Evolutionary conservation across 164 flowering plant genomes (phyloP), one percentile per base, ranked within the genome.

Genomic region (Piper betle): DNA sequence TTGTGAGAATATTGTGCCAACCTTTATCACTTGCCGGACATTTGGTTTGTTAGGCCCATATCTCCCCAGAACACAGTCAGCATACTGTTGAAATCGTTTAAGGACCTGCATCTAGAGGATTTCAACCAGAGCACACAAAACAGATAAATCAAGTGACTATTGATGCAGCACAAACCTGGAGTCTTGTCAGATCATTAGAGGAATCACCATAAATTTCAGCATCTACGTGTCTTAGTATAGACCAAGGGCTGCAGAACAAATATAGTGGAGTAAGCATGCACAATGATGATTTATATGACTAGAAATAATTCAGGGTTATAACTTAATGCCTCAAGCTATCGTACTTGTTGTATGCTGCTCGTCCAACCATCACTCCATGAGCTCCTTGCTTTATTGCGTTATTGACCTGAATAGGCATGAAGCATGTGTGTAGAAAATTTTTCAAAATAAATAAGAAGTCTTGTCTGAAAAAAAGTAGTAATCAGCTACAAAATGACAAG

Each of bases 291-390:
- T 9, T 58, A 12, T 10, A 38, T 4, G 37, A 41, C 9, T 4
- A 4, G 43, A 41, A 41, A 9, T 41, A 41, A 41, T 41, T 41
- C 9, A 41, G 9, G 4, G 43, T 9, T 9, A 41, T 9, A 4
- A 37, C 5, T 20, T 20, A 46, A 50, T 61, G 50, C 17, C 46
- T 3, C 5, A 52, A 46, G 6, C 18, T 8, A 48, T 53, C 88
- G 62, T 80, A 93, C 99, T 87, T 81, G 25, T 80, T 62, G 69
- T 84, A 93, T 37, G 97, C 96, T 64, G 99, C 96, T 67, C 99
- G 97, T 50, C 99, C 99, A 70, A 93, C 74, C 99, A 93, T 93
- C 62, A 93, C 99, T n/a, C 96, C 92, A 74, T 90, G 92, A 69
- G 97, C 95, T 66, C 97, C 99, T 72, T 75, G 75, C 13, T n/a